Evolutionary conservation across 345 rosid genomes (phyloP), one percentile per base, ranked within the genome.

Genomic region (Garcia nutans): DNA sequence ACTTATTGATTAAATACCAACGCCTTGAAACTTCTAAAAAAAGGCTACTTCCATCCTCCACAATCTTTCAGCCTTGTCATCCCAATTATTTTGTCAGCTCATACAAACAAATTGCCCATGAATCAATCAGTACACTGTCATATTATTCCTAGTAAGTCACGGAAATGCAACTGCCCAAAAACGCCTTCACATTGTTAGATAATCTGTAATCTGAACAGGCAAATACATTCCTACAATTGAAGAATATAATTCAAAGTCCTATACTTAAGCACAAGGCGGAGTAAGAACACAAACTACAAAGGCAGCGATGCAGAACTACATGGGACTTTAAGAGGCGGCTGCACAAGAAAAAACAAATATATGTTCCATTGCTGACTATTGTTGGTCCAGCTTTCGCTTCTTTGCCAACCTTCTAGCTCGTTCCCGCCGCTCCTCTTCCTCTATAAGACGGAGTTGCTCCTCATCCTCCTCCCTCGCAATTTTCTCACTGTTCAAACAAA

Each of bases 391-490:
- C 85, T 89, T 91, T 13, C 88, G 86, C 79, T 82, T 84, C 85
- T 87, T 86, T 47, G 84, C 76, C 77, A 78, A 44, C 81, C 68
- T 82, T 64, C 87, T 80, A 88, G 68, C 79, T 60, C 78, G 79
- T 68, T 85, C 92, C 23, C 69, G 86, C 77, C 83, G 80, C 80
- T 94, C 98, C 81, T 94, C 98, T 83, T 87, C 89, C 70, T 76
- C 92, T 22, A 89, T 79, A 70, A 88, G 77, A 4, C 76, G 71
- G n/a, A 83, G 86, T 76, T 90, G 88, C 56, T 86, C 90, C 73
- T 93, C 93, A 44, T 92, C 99, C 78, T 93, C 97, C 74, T 84
- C 33, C 69, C 76, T 83, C 2, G 96, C 97, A 16, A 94, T 87
- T 76, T 75, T 82, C 19, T 86, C 89, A 83, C 98, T 94, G 89